Conservation (phyloP, 139 green algal genomes). For the Chlamydomonas asymmetrica region DNA sequence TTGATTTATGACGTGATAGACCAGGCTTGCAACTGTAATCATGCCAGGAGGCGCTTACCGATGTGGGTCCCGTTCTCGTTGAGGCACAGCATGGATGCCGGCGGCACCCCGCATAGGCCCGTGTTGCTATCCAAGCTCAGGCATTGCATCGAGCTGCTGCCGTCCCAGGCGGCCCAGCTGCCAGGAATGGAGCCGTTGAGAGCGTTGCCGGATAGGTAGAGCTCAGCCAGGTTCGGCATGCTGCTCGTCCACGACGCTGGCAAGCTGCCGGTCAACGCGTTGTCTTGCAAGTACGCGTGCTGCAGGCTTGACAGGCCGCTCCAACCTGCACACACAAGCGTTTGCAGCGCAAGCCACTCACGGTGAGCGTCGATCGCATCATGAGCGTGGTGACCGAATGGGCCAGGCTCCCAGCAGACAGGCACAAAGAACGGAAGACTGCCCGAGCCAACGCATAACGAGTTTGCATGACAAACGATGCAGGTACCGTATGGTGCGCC, state of each 20-base stretch:
- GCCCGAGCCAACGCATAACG: too few species aligned
- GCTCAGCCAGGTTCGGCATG: neutral
- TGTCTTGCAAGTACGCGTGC: too few species aligned
- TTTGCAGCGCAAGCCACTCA: too few species aligned
- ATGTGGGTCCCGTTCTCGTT: neutral
- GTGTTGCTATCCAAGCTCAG: neutral
- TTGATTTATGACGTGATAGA: too few species aligned
- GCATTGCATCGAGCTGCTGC: neutral
- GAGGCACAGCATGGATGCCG: neutral
- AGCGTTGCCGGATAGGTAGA: neutral
- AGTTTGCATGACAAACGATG: neutral
- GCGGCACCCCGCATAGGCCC: neutral
- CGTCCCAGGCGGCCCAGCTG: neutral
- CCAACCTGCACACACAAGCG: too few species aligned
- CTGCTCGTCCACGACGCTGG: neutral
- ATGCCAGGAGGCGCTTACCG: neutral
- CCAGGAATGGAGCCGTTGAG: neutral
- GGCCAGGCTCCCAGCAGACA: too few species aligned
- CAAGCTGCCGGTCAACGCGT: neutral
- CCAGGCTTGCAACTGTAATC: too few species aligned
- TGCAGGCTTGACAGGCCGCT: too few species aligned
- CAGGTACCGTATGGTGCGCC: neutral
- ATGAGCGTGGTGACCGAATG: neutral
- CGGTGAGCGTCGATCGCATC: too few species aligned
- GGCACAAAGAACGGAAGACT: too few species aligned